Evolutionary conservation across 1,139 yeast genomes (phyloP).

Genomic region (Pichia inconspicua): DNA sequence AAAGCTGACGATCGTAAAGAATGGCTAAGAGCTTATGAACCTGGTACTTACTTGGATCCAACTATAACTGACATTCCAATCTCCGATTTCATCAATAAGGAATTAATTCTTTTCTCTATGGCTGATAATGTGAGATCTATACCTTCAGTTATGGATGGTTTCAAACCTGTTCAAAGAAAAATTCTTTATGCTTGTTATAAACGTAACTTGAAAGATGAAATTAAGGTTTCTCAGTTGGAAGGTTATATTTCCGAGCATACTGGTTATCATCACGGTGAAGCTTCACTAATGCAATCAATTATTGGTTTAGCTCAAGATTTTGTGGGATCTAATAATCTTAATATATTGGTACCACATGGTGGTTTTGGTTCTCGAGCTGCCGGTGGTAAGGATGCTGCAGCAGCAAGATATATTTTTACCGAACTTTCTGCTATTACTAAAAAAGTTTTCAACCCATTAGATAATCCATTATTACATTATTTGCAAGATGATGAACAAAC

Average conservation of each 20-base stretch:
- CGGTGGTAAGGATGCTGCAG: conserved; percentile 99
- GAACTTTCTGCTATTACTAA: conserved; percentile 72
- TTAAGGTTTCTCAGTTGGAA: conserved; percentile 85
- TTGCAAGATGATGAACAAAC: conserved; percentile 89
- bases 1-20: conserved; percentile 97
- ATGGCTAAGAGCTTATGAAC: conserved; percentile 84
- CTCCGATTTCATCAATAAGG: conserved; percentile 90
- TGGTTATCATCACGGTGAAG: conserved; percentile 95
- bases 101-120: conserved; percentile 87
- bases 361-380: conserved; percentile 94
- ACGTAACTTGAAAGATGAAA: conserved; percentile 67
- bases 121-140: conserved; percentile 95
- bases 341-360: conserved; percentile 84
- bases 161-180: conserved; percentile 96
- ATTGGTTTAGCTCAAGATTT: conserved; percentile 92
- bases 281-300: conserved; percentile 78
- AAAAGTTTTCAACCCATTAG: conserved; percentile 69
- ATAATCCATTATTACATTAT: conserved; percentile 70
- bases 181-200: conserved; percentile 84
- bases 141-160: conserved; percentile 90
- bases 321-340: conserved; percentile 86
- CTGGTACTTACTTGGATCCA: conserved; percentile 94
- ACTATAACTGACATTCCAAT: conserved; percentile 71
- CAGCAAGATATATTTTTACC: conserved; percentile 94
- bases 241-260: conserved; percentile 88